Conservation (phyloP, 2,329 filamentous ascomycete genomes). For the Exophiala mesophila region DNA sequence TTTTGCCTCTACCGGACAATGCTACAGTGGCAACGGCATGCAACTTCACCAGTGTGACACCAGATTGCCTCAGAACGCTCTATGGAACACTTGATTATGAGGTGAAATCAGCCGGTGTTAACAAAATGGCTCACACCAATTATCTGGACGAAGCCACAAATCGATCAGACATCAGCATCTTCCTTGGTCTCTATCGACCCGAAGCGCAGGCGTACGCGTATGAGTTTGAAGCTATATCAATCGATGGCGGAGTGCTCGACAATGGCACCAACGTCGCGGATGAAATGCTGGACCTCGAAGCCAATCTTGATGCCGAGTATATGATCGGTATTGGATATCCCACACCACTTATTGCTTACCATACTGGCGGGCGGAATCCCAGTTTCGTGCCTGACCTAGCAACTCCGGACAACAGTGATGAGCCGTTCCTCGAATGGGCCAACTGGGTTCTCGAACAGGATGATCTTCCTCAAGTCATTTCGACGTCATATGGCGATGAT, state of each 20-base stretch:
- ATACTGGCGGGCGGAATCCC: slow-evolving; percentile 45
- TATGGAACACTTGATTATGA: slow-evolving; percentile 53
- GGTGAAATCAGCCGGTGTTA: slow-evolving; percentile 39
- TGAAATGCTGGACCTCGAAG: slow-evolving; percentile 13
- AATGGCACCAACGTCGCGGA: slow-evolving; percentile 20
- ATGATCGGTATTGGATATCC: slow-evolving; percentile 27
- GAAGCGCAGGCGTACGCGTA: slow-evolving; percentile 34
- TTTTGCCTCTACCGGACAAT: slow-evolving; percentile 12
- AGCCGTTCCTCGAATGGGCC: slow-evolving; percentile 19
- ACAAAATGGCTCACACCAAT: slow-evolving; percentile 43
- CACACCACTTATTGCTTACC: slow-evolving; percentile 49
- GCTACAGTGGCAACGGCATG: slow-evolving; percentile 39
- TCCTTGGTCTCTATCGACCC: slow-evolving; percentile 35
- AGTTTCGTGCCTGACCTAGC: slow-evolving; percentile 14
- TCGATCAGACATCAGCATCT: slow-evolving; percentile 39
- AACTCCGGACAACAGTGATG: slow-evolving; percentile 15
- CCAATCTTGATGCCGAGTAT: slow-evolving; percentile 22
- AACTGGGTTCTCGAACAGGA: slow-evolving; percentile 28
- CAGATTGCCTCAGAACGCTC: slow-evolving; percentile 49
- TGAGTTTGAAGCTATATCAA: slow-evolving; percentile 29
- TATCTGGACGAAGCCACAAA: slow-evolving; percentile 45
- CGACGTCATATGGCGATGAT: slow-evolving; percentile 62
- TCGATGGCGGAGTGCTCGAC: slow-evolving; percentile 30
- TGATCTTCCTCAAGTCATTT: slow-evolving; percentile 56
- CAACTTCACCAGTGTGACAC: slow-evolving; percentile 49